Evolutionary conservation across 2,329 filamentous ascomycete species (phyloP), one percentile per base, ranked within the genome.

Genomic region (Rhinocladiella similis): DNA sequence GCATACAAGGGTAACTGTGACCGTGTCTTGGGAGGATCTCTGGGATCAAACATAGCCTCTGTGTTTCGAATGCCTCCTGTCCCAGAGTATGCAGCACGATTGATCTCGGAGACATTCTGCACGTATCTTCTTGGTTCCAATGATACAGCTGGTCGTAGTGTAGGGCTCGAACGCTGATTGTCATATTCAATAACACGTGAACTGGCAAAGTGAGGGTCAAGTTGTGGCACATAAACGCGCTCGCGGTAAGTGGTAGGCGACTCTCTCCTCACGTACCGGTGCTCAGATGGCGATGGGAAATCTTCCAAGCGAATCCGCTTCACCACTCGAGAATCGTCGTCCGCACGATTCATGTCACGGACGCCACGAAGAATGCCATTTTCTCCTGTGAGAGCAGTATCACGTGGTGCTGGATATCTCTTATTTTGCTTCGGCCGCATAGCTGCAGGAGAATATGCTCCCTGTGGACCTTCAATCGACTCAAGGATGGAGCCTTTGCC

Each of bases 391-490:
- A 46, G 3, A 35, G 60, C 50, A 55, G 49, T 53, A 13, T 62
- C 60, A 54, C 49, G 60, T 29, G 42, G 48, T 42, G 55, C 49
- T 10, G 45, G 25, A 27, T 54, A 45, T 36, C 43, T 35, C n/a
- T 59, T 47, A 47, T 58, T 58, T 14, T 56, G 60, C 43, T 60
- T 60, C 20, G 47, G 56, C 6, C 56, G 54, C 27, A 35, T 14
- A 5, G 47, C 41, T 43, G 60, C 45, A 38, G 60, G 60, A n/a
- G 51, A 47, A 38, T 63, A 58, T n/a, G 53, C 33, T 16, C 62
- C 62, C 42, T 65, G 54, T 33, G 57, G 57, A 25, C 49, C 57
- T 50, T 65, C 63, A 38, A 65, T 60, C 12, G 63, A 65, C 25
- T 56, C 59, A 9, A 65, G 49, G 18, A 65, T 53, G 10, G 52